A percentile compares a stretch with the other conserved stretches of the same genome.
phyloP scores from a whole-genome alignment of 2,329 filamentous ascomycete genomes.

The Curvularia verruculosa region DNA sequence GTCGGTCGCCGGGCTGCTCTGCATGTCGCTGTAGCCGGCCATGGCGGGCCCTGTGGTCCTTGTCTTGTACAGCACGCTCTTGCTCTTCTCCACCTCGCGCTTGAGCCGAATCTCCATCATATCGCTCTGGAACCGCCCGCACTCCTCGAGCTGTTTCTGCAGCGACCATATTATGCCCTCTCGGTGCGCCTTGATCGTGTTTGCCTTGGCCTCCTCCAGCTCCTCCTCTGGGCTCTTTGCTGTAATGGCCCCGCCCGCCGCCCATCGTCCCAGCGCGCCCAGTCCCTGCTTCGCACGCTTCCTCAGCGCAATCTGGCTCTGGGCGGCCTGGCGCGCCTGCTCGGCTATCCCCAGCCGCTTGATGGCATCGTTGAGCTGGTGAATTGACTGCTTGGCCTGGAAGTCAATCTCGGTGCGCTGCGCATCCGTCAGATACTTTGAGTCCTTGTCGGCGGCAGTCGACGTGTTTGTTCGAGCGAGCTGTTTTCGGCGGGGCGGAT shows the following conservation, averaged over 20 bases:
- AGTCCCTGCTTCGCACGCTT: constrained; percentile 68
- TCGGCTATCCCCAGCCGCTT: constrained; percentile 81
- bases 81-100: constrained; percentile 86
- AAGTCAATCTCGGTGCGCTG: constrained; percentile 88
- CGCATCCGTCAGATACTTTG: constrained; percentile 72
- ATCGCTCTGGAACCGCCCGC: constrained; percentile 76
- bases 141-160: constrained; percentile 74
- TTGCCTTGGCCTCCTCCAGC: constrained; percentile 71
- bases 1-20: constrained; percentile 20
- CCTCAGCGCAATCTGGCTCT: constrained; percentile 71
- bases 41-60: constrained; percentile 45
- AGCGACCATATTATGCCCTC: constrained; percentile 87
- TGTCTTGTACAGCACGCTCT: constrained; percentile 79
- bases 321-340: constrained; percentile 77
- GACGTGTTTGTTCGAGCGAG: constrained; percentile 48
- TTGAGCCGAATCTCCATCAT: constrained; percentile 93
- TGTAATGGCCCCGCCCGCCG: constrained; percentile 57
- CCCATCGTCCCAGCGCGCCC: constrained; percentile 74
- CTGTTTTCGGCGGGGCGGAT: constrained; percentile 62
- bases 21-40: constrained; percentile 24
- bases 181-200: constrained; percentile 71
- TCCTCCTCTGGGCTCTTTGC: constrained; percentile 70
- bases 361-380: constrained; percentile 83
- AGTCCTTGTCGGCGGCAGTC: constrained; percentile 51
- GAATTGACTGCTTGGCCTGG: constrained; percentile 82